These are phyloP conservation scores for Zygoascus meyerae DNA, from an alignment of 1,139 yeast genomes.

Conservation along the genomic window DNA sequence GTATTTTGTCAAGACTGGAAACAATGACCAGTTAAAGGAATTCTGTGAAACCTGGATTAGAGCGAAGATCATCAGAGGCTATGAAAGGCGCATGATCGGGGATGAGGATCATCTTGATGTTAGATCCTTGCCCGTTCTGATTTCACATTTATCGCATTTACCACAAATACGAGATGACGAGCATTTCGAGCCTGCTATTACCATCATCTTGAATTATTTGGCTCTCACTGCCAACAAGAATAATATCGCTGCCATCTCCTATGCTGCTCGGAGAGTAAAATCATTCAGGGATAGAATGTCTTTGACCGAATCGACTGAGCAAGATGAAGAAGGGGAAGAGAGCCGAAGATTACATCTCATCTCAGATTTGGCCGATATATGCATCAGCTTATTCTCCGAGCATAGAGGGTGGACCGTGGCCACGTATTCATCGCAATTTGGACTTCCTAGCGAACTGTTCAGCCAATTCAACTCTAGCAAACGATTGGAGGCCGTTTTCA, in stretches of 20 bases:
- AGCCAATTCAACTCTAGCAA: conserved; percentile 44
- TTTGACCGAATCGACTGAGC: conserved; percentile 17
- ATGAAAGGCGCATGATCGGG: background rate
- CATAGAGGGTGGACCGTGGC: conserved; percentile 60
- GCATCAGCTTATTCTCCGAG: conserved; percentile 55
- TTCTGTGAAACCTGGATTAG: conserved; percentile 67
- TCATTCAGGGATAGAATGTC: conserved; percentile 60
- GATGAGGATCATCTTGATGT: conserved; percentile 42
- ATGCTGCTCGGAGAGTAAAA: conserved; percentile 72
- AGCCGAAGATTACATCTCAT: conserved; percentile 43
- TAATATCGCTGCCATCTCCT: conserved; percentile 67
- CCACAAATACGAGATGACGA: no score
- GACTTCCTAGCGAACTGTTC: conserved; percentile 60
- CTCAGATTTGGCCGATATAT: conserved; percentile 68
- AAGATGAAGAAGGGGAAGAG: conserved; percentile 31
- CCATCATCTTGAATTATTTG: conserved; percentile 56
- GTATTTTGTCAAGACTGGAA: conserved; percentile 75
- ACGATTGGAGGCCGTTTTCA: no score
- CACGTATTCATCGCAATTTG: conserved; percentile 77
- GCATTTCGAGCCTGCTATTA: conserved; percentile 20
- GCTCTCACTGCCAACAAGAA: conserved; percentile 57
- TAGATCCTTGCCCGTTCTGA: conserved; percentile 55
- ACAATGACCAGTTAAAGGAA: conserved; percentile 44
- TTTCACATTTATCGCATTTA: no score
- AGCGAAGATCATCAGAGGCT: conserved; percentile 46